Conservation (phyloP, 306 rosid species). For the Castanea sativa region DNA sequence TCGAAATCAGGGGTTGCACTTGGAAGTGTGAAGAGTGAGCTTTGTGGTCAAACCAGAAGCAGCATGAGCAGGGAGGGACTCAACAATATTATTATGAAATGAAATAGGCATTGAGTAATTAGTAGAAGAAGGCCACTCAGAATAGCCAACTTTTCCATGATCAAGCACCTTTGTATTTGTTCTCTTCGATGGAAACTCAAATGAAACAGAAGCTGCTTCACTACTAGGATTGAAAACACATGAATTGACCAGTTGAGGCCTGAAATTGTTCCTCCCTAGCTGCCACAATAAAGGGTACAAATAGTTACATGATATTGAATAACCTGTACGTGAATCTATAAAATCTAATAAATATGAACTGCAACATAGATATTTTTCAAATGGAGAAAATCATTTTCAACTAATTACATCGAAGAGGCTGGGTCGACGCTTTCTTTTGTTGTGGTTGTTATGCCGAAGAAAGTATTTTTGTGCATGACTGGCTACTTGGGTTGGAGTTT, state of each 20-base stretch:
- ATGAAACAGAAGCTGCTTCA: background rate
- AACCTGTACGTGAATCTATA: no score
- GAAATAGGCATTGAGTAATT: constrained; percentile 22
- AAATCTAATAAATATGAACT: no score
- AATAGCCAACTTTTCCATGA: no score
- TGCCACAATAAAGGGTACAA: background rate
- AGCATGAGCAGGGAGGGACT: constrained; percentile 31
- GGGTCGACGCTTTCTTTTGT: constrained; percentile 68
- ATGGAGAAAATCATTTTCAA: background rate
- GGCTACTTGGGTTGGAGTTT: constrained; percentile 94
- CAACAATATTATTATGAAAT: constrained; percentile 30
- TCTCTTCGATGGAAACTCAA: background rate
- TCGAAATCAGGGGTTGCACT: constrained; percentile 46
- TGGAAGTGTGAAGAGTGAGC: constrained; percentile 2
- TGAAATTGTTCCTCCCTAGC: background rate
- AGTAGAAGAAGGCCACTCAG: no score
- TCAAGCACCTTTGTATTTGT: background rate
- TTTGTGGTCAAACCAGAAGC: constrained; percentile 7
- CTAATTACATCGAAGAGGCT: constrained; percentile 68
- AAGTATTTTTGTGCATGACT: constrained; percentile 95
- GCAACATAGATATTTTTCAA: no score
- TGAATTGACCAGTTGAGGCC: background rate
- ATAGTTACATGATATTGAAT: no score
- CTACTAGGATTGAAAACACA: background rate
- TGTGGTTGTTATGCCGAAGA: constrained; percentile 47